A percentile compares a stretch with the other conserved stretches of the same genome.
These are phyloP conservation scores for Calocera viscosa DNA, from an alignment of 768 basidiomycete species.

Conservation along the genomic window DNA sequence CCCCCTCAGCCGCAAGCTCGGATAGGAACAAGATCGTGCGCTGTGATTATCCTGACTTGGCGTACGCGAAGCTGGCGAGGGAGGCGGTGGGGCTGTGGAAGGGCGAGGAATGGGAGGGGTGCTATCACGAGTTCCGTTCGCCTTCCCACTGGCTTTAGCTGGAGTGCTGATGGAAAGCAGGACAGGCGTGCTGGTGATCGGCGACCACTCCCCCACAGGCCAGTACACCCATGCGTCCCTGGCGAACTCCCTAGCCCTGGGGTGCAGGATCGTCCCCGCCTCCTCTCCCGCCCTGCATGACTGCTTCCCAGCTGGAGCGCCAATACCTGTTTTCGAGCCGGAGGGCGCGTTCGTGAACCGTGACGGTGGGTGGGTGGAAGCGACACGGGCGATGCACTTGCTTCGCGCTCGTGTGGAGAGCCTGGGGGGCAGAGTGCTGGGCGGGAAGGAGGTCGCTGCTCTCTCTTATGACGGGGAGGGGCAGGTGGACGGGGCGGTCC, in stretches of 20 bases:
- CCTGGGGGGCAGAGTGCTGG: conserved; percentile 47
- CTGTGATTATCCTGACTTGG: conserved; percentile 54
- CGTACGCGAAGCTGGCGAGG: conserved; percentile 57
- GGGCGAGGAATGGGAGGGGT: conserved; percentile 46
- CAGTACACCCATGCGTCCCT: conserved; percentile 44
- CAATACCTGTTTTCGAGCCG: conserved; percentile 18
- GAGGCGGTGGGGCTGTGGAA: conserved; percentile 73
- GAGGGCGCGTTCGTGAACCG: conserved; percentile 53
- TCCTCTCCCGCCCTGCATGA: conserved; percentile 32
- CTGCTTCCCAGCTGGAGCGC: conserved; percentile 37
- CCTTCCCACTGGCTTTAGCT: conserved; percentile 23
- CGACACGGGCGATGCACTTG: conserved; percentile 47
- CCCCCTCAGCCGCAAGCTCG: conserved; percentile 65
- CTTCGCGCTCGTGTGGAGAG: conserved; percentile 44
- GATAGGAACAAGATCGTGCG: conserved; percentile 47
- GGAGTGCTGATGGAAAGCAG: conserved; percentile 27
- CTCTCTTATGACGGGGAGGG: conserved; percentile 34
- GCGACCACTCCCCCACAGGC: conserved; percentile 24
- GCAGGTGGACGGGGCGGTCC: conserved; percentile 42
- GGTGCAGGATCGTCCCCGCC: conserved; percentile 38
- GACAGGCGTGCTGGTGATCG: conserved; percentile 57
- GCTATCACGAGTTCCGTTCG: conserved; percentile 86
- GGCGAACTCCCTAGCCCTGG: conserved; percentile 49
- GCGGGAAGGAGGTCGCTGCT: conserved; percentile 44
- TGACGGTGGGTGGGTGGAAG: conserved; percentile 77